phyloP scores from a whole-genome alignment of 345 rosid species.

The Gossypium herbaceum region DNA sequence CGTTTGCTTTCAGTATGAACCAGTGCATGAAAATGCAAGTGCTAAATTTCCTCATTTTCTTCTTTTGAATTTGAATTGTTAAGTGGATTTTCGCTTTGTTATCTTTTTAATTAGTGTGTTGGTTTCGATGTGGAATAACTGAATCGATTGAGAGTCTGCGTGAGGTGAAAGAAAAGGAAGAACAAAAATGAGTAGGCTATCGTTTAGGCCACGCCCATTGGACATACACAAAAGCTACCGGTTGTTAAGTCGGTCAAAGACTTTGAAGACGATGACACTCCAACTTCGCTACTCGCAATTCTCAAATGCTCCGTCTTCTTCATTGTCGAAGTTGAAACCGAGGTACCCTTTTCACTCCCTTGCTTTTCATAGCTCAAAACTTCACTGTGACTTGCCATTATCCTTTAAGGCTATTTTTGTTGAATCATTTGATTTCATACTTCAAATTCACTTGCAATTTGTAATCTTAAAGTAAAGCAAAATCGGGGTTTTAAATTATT shows the following conservation, averaged over 20 bases:
- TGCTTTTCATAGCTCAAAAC: not conserved
- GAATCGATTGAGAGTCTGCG: slow-evolving; percentile 1
- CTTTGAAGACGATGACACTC: slow-evolving; percentile 91
- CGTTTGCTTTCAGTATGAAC: not conserved
- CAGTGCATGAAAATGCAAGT: slow-evolving; percentile 10
- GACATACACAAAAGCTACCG: slow-evolving; percentile 97
- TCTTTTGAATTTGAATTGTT: not conserved
- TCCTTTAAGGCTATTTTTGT: too few relatives aligned
- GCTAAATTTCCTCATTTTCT: not conserved
- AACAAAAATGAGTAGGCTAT: slow-evolving; percentile 71
- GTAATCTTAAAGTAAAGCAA: not conserved
- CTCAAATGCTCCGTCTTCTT: slow-evolving; percentile 67
- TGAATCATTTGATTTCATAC: not conserved
- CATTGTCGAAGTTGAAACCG: slow-evolving; percentile 45
- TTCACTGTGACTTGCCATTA: too few relatives aligned
- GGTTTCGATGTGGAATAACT: not conserved
- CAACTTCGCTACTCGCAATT: slow-evolving; percentile 66
- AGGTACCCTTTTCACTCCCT: slow-evolving; percentile 28
- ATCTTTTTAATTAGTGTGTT: not conserved
- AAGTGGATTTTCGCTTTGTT: slow-evolving; percentile 5
- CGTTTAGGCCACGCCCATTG: slow-evolving; percentile 90
- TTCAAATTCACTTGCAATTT: not conserved
- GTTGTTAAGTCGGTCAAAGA: slow-evolving; percentile 87
- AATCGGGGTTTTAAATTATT: not conserved
- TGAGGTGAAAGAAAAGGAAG: slow-evolving; percentile 16